Evolutionary conservation across 1,139 yeast species (phyloP).

Genomic region (Geotrichum macrosporum): DNA sequence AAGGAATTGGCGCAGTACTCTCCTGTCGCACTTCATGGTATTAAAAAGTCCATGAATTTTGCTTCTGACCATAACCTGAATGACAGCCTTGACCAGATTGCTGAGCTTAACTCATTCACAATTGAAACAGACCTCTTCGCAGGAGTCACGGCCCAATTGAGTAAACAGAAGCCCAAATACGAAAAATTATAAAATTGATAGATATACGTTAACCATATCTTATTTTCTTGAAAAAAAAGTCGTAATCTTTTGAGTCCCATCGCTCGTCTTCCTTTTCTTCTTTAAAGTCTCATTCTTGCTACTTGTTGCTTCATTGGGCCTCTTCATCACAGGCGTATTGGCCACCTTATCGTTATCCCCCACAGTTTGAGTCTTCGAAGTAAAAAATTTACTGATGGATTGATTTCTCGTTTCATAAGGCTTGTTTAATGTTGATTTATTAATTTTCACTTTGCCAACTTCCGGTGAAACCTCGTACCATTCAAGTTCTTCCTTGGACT

Average conservation of each 20-base stretch:
- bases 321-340: too few species aligned
- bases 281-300: not conserved
- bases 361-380: not conserved
- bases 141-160: slow-evolving; percentile 34
- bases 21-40: slow-evolving; percentile 63
- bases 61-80: slow-evolving; percentile 46
- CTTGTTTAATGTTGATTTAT: slow-evolving; percentile 46
- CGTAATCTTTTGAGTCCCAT: not conserved
- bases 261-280: slow-evolving; percentile 13
- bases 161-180: slow-evolving; percentile 34
- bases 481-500: slow-evolving; percentile 36
- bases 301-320: not conserved
- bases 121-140: slow-evolving; percentile 39
- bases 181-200: slow-evolving; percentile 29
- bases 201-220: not conserved
- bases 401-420: slow-evolving; percentile 30
- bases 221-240: not conserved
- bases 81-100: slow-evolving; percentile 52
- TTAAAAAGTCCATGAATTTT: slow-evolving; percentile 55
- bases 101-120: slow-evolving; percentile 49
- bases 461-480: slow-evolving; percentile 55
- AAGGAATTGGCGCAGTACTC: slow-evolving; percentile 46
- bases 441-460: slow-evolving; percentile 59
- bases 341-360: slow-evolving; percentile 8
- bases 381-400: slow-evolving; percentile 30